phyloP scores from a whole-genome alignment of 805 yeast species.

The Candida manassasensis region DNA sequence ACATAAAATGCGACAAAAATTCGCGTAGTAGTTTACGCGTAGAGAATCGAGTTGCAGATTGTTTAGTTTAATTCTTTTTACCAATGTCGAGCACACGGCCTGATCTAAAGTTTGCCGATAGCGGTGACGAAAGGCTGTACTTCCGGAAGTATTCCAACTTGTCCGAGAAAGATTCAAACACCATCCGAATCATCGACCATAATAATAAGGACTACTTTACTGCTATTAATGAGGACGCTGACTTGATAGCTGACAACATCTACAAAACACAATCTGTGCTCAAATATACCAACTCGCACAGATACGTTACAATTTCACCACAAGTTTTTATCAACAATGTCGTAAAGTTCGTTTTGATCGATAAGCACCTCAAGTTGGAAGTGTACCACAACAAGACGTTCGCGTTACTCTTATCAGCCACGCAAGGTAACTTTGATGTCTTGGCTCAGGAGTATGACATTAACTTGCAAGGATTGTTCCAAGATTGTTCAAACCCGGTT shows the following conservation, averaged over 20 bases:
- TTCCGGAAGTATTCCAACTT: constrained; percentile 43
- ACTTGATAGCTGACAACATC: constrained; percentile 73
- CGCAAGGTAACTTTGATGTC: constrained; percentile 84
- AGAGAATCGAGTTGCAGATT: background rate
- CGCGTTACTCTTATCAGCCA: constrained; percentile 54
- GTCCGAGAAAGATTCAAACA: constrained; percentile 40
- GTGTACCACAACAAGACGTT: constrained; percentile 65
- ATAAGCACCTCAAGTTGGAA: constrained; percentile 72
- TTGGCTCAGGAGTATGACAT: constrained; percentile 33
- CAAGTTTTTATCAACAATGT: constrained; percentile 63
- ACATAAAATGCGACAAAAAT: background rate
- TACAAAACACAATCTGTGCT: constrained; percentile 81
- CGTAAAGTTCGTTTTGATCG: constrained; percentile 62
- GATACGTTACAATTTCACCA: constrained; percentile 72
- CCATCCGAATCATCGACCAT: constrained; percentile 70
- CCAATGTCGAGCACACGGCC: constrained; percentile 13
- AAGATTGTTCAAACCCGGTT: constrained; percentile 36
- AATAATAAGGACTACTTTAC: constrained; percentile 73
- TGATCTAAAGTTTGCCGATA: constrained; percentile 34
- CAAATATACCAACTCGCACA: constrained; percentile 49
- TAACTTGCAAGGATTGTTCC: constrained; percentile 59
- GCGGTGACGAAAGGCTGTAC: constrained; percentile 39
- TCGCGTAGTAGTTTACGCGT: no score
- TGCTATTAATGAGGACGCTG: constrained; percentile 70
- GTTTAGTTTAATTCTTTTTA: background rate